A percentile compares a stretch with the other conserved stretches of the same genome.
phyloP scores from a whole-genome alignment of 2,329 filamentous ascomycete genomes.

The Claviceps arundinis region DNA sequence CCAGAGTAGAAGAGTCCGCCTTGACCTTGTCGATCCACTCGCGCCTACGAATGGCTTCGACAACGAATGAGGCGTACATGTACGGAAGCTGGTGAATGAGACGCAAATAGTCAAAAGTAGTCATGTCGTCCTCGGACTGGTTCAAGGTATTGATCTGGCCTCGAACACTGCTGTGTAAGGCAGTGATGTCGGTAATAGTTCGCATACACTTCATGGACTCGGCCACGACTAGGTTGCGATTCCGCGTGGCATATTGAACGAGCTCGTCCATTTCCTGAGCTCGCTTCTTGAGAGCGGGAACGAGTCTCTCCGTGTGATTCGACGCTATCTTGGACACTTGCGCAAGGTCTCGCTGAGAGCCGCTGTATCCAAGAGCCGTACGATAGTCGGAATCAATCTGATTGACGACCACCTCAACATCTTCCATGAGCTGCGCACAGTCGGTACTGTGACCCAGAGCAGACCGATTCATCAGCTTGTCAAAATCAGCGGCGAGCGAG shows the following conservation, averaged over 20 bases:
- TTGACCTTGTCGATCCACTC: constrained; percentile 92
- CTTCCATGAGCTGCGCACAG: constrained; percentile 56
- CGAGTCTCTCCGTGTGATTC: constrained; percentile 47
- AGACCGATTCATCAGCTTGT: constrained; percentile 42
- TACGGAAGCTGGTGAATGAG: constrained; percentile 73
- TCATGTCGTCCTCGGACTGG: constrained; percentile 60
- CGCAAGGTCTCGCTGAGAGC: constrained; percentile 45
- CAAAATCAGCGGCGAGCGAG: constrained; percentile 48
- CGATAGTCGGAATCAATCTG: constrained; percentile 83
- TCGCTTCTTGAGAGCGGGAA: constrained; percentile 44
- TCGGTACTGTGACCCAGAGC: constrained; percentile 47
- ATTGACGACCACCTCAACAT: constrained; percentile 73
- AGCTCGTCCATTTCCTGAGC: constrained; percentile 49
- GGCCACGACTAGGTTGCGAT: constrained; percentile 53
- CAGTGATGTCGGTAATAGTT: constrained; percentile 67
- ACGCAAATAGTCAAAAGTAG: constrained; percentile 68
- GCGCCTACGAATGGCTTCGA: constrained; percentile 71
- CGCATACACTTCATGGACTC: constrained; percentile 66
- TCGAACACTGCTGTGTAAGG: constrained; percentile 58
- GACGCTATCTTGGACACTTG: constrained; percentile 52
- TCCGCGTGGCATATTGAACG: constrained; percentile 44
- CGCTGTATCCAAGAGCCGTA: constrained; percentile 55
- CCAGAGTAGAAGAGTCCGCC: constrained; percentile 70
- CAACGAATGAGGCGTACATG: constrained; percentile 78
- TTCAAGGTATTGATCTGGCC: constrained; percentile 58